These are phyloP conservation scores for Pythium folliculosum DNA, from an alignment of 352 stramenopile genomes.

Conservation along the genomic window DNA sequence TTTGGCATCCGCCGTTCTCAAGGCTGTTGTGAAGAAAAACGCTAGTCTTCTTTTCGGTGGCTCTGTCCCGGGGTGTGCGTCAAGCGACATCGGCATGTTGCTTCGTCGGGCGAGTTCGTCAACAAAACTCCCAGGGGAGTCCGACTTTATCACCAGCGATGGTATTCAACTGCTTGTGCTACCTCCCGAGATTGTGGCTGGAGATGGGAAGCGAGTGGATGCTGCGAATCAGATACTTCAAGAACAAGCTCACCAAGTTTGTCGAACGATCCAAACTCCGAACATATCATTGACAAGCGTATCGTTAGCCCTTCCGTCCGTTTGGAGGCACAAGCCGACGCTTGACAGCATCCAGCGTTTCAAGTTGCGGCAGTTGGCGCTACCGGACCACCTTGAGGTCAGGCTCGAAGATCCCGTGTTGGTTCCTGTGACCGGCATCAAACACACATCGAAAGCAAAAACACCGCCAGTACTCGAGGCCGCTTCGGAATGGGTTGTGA, in stretches of 20 bases:
- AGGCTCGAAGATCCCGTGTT: not conserved
- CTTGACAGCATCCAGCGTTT: not conserved
- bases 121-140: not conserved
- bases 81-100: constrained; percentile 8
- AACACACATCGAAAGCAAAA: not conserved
- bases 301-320: constrained; percentile 13
- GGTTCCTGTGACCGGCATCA: not conserved
- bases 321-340: constrained; percentile 16
- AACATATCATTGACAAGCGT: constrained; percentile 21
- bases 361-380: not conserved
- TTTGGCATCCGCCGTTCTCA: constrained; percentile 7
- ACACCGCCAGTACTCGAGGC: too few species aligned
- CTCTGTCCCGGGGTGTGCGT: not conserved
- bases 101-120: constrained; percentile 3
- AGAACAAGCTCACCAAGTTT: not conserved
- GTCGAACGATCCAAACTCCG: not conserved
- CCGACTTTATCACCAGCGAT: not conserved
- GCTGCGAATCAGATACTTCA: not conserved
- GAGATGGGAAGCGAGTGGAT: constrained; percentile 1
- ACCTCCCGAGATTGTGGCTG: not conserved
- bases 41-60: constrained; percentile 2
- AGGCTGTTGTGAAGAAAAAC: constrained; percentile 23
- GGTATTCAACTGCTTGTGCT: constrained; percentile 5
- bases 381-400: not conserved
- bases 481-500: too few species aligned